Conservation (phyloP, 2,329 filamentous ascomycete genomes). For the Penicillium rolfsii region DNA sequence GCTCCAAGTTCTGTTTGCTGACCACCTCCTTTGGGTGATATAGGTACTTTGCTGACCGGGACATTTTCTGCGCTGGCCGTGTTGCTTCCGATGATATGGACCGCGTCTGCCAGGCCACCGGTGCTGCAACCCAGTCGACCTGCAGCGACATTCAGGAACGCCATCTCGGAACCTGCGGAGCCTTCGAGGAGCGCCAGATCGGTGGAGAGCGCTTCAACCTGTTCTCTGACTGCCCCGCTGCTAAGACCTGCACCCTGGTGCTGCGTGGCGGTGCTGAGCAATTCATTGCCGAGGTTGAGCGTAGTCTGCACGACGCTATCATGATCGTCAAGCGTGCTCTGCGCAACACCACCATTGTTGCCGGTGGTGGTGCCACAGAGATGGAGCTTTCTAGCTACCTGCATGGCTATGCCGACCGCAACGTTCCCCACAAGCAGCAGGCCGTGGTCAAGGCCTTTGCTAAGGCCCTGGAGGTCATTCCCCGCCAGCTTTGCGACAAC, state of each 20-base stretch:
- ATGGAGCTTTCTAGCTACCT: slow-evolving; percentile 97
- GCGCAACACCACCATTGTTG: slow-evolving; percentile 91
- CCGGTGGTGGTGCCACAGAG: slow-evolving; percentile 89
- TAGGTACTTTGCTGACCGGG: slow-evolving; percentile 89
- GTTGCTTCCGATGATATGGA: slow-evolving; percentile 92
- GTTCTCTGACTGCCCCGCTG: slow-evolving; percentile 92
- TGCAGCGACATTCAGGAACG: slow-evolving; percentile 91
- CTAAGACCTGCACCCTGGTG: slow-evolving; percentile 95
- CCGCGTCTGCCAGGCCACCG: slow-evolving; percentile 91
- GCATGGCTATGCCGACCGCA: slow-evolving; percentile 88
- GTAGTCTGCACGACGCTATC: slow-evolving; percentile 96
- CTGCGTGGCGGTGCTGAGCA: slow-evolving; percentile 96
- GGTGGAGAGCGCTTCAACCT: slow-evolving; percentile 98
- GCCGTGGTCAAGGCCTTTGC: slow-evolving; percentile 97
- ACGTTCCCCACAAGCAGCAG: slow-evolving; percentile 93
- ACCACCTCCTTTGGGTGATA: neutral
- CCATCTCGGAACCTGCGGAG: slow-evolving; percentile 87
- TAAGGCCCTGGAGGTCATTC: slow-evolving; percentile 95
- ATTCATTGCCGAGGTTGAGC: slow-evolving; percentile 98
- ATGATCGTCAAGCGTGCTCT: slow-evolving; percentile 99
- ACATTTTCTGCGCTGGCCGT: slow-evolving; percentile 96
- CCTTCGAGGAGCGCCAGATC: slow-evolving; percentile 94
- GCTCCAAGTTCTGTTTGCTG: neutral
- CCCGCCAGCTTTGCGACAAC: slow-evolving; percentile 96
- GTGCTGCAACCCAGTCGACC: slow-evolving; percentile 88